Evolutionary conservation across 805 yeast species (phyloP), one percentile per base, ranked within the genome.

Genomic region (Lipomyces sp.): DNA sequence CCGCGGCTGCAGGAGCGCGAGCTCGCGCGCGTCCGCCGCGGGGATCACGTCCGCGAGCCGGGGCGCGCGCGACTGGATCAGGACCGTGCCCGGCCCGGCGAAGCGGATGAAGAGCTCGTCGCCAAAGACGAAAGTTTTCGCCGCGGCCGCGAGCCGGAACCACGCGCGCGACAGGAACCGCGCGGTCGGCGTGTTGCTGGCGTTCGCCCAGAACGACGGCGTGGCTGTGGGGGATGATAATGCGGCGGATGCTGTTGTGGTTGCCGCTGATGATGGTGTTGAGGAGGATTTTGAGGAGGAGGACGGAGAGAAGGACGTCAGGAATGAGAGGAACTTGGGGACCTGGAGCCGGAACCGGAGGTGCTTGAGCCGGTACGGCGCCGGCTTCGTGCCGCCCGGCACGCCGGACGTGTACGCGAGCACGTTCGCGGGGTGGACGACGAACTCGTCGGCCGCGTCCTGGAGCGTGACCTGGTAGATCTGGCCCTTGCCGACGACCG

Each of bases 401-500:
- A 60, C 43, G 56, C 62, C 63, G 19, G 58, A 51, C 2, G 73
- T 66, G 58, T 61, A 70, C 13, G 81, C 82, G 10, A 75, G 61
- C 33, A 78, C 63, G 33, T 70, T 64, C 42, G 61, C 62, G 23
- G 76, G 73, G 38, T 67, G 69, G 11, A 74, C 66, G 32, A 70
- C 58, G 29, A 76, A 61, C 37, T 66, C 63, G 57, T 78, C 82
- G 35, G 67, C 68, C 10, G 62, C 63, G 5, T 58, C 66, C 23
- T 46, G 47, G 29, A 78, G 61, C 4, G 65, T 58, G 3, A 76
- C 45, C 23, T 69, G 70, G 39, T 69, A 69, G 16, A 75, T 53
- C 46, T 73, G 72, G 31, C 73, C 70, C 13, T 69, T 65, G 4
- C 75, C 77, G 26, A 69, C 67, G 35, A 76, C 55, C 13, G 77